Base-by-base conservation (phyloP, 192 early-diverging fungal species). In the Coemansia sp. region DNA sequence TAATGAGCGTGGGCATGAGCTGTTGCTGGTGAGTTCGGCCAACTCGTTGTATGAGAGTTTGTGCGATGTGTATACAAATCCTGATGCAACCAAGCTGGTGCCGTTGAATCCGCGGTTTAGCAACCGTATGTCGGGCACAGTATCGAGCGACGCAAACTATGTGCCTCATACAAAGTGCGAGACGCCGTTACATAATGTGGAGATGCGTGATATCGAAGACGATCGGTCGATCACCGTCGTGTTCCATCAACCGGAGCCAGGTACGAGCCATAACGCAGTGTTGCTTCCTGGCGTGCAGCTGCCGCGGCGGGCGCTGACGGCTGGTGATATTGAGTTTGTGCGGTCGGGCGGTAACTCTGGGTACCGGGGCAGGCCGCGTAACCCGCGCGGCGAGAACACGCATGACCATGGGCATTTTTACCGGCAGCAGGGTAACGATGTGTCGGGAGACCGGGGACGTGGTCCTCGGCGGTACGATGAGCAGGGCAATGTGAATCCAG, bases 1-100 rank as follows among this genome's bases (percentile, higher is more conserved):
- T 22, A 98, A 98, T 65, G 76, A 87, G 9, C 73, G 82, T 35
- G 90, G 93, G 3, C 50, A 73, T 19, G 83, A 85, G 55, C 25
- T 85, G 3, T 59, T 93, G 25, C 79, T 84, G 71, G 85, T 89
- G 15, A 78, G 85, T 22, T 74, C 87, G 21, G 78, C 75, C 41
- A 84, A 89, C 54, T 79, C 87, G 64, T 60, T 90, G 9, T 91
- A 90, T 65, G 77, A 83, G 43, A 76, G 81, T 11, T 69, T 85
- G 4, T 80, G 79, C 43, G 72, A 79, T 17, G 55, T 76, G 27
- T 79, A 76, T 60, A 37, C 58, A 17, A 58, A 51, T 15, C 57
- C 49, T n/a, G 72, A 76, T 47, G 7, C 55, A 3, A 21, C 38
- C 23, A 70, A 75, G 60, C 60, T 72, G 5, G 32, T 84, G 38